Conservation (phyloP, 2,329 filamentous ascomycete genomes). For the Apiospora rasikravindrae region DNA sequence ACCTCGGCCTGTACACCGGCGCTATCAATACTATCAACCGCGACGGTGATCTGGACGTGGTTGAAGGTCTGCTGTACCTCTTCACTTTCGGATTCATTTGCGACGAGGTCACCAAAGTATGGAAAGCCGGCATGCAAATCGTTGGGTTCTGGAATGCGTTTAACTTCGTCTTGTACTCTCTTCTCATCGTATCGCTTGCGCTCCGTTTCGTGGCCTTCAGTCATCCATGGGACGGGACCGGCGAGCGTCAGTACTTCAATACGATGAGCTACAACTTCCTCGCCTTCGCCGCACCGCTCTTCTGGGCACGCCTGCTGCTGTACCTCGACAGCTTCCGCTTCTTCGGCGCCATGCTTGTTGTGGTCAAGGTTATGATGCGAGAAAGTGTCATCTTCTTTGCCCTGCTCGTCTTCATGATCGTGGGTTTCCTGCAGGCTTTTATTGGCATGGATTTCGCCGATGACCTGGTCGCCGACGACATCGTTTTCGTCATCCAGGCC, state of each 20-base stretch:
- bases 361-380: slow-evolving; percentile 94
- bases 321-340: slow-evolving; percentile 95
- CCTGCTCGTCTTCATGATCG: slow-evolving; percentile 79
- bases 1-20: slow-evolving; percentile 82
- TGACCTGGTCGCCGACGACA: slow-evolving; percentile 70
- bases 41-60: slow-evolving; percentile 79
- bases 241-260: slow-evolving; percentile 70
- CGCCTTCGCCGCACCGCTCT: slow-evolving; percentile 92
- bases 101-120: slow-evolving; percentile 87
- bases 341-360: slow-evolving; percentile 97
- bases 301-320: slow-evolving; percentile 90
- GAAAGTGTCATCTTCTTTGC: slow-evolving; percentile 97
- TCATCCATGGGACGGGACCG: slow-evolving; percentile 55
- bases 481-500: slow-evolving; percentile 74
- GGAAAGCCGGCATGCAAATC: slow-evolving; percentile 91
- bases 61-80: slow-evolving; percentile 84
- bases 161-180: slow-evolving; percentile 80
- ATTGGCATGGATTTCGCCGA: slow-evolving; percentile 88
- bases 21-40: slow-evolving; percentile 95
- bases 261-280: slow-evolving; percentile 90
- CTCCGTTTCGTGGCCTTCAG: slow-evolving; percentile 79
- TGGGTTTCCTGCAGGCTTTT: slow-evolving; percentile 92
- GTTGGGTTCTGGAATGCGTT: slow-evolving; percentile 97
- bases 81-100: slow-evolving; percentile 92
- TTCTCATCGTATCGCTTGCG: slow-evolving; percentile 79